Evolutionary conservation across 1,284 basidiomycete species (phyloP), one percentile per base, ranked within the genome.

Genomic region (Cerioporus squamosus): DNA sequence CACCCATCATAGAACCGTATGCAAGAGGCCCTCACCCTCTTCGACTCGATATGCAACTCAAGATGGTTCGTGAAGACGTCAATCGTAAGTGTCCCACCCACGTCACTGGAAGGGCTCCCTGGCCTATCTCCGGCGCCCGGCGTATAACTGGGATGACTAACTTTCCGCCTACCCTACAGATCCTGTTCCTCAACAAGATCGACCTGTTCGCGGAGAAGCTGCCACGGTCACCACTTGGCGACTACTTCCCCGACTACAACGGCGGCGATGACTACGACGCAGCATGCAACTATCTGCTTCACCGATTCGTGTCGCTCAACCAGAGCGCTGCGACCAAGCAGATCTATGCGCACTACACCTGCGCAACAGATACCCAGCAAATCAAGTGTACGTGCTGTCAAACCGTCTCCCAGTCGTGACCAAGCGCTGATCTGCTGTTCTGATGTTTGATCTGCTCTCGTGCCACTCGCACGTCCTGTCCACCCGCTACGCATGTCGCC

Each of bases 31-130:
- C 79, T 97, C 66, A 96, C 94, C 0, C 86, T 97, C 50, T 98
- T 97, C 75, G 95, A 97, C 76, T 95, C 93, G 57, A 97, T 98
- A 77, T 96, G 93, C 80, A 98, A 98, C 74, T 95, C 93, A 42
- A 84, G 93, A 61, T 97, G 94, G 94, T 95, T 96, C 71, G 86
- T 91, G 70, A 92, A 93, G 79, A 95, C 94, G 2, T 91, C 89
- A 1, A 93, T 94, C 66, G 90, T 92, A 72, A 68, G 87, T 77
- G 50, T 45, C 20, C n/a, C 23, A 20, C 40, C 12, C 23, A 39
- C 20, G 38, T 57, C 59, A 56, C 56, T 53, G 22, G 8, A 51
- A 43, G 43, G n/a, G 17, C 40, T 15, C 26, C 38, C 31, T 23
- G 10, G 26, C 29, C 20, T 23, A 36, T 36, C 33, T 14, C 33